Evolutionary conservation across 2,329 filamentous ascomycete genomes (phyloP), one percentile per base, ranked within the genome.

Genomic region (Purpureocillium lavendulum): DNA sequence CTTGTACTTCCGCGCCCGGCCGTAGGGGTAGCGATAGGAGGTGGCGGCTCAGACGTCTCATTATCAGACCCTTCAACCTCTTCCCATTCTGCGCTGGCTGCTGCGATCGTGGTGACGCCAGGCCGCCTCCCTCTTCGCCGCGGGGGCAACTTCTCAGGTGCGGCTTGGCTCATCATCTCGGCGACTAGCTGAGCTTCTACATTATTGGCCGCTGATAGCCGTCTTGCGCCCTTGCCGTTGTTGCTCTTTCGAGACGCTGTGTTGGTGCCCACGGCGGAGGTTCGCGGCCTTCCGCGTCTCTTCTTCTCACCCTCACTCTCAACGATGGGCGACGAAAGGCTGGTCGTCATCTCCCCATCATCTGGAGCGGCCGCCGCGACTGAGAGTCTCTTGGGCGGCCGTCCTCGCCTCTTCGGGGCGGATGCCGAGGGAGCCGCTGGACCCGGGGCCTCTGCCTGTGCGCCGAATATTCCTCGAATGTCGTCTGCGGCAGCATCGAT

Each of bases 401-500:
- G 48, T 37, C 53, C 57, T 39, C 51, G 53, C 37, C 42, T 50
- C 46, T 50, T 59, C 2, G 21, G 21, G 10, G 5, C 21, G 5
- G 21, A 6, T 26, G 6, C 21, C 10, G 21, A 10, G 5, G 21
- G 5, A 5, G 10, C 21, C 21, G 21, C 21, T 13, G 17, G 31
- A n/a, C 40, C 45, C 9, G 35, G 33, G 12, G 21, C 16, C 14
- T 36, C 30, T 40, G 31, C 10, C 32, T 6, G 38, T 38, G 11
- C 46, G 38, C 33, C 51, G 14, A 60, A 50, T 3, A 59, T 41
- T 9, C 53, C 56, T 4, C 52, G 50, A 34, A 59, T 53, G n/a
- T 58, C 55, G 38, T 61, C 45, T 36, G 59, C 51, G 34, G 67
- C 69, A 5, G 67, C 46, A 41, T 70, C 65, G 16, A 67, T 54